phyloP scores from a whole-genome alignment of 2,329 filamentous ascomycete species.

The Plenodomus lindquistii region DNA sequence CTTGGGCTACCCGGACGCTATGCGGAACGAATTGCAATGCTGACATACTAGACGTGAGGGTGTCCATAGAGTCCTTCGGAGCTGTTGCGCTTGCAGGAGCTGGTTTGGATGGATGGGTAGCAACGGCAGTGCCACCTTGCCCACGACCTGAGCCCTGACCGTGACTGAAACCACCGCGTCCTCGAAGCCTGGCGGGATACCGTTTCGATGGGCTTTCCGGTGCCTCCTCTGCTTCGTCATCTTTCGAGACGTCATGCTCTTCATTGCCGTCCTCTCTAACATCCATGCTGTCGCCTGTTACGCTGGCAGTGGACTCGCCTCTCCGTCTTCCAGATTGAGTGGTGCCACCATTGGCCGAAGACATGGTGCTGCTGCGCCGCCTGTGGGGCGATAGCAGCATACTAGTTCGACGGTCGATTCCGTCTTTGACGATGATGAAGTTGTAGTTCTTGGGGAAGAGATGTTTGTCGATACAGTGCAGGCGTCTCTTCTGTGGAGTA shows the following conservation, averaged over 20 bases:
- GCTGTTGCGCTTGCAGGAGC: neutral
- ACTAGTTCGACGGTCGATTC: constrained; percentile 83
- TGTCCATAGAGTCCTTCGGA: constrained; percentile 62
- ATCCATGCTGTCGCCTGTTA: constrained; percentile 28
- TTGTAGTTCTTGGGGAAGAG: constrained; percentile 69
- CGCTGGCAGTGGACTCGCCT: constrained; percentile 24
- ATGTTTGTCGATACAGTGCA: constrained; percentile 94
- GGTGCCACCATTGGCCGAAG: constrained; percentile 10
- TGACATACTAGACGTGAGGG: constrained; percentile 70
- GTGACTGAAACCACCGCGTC: constrained; percentile 37
- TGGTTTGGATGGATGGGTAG: constrained; percentile 3
- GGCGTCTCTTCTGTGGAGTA: constrained; percentile 79
- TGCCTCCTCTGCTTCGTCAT: constrained; percentile 7
- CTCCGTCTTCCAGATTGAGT: constrained; percentile 11
- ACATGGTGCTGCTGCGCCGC: constrained; percentile 35
- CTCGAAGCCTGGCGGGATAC: constrained; percentile 28
- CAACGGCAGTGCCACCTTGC: constrained; percentile 4
- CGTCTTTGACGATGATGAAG: constrained; percentile 73
- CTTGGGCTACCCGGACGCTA: constrained; percentile 28
- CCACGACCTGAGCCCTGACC: constrained; percentile 20
- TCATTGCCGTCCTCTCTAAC: constrained; percentile 21
- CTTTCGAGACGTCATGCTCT: neutral
- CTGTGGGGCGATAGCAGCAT: constrained; percentile 62
- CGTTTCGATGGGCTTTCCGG: constrained; percentile 14
- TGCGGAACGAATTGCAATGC: constrained; percentile 70